These are phyloP conservation scores for Theobroma cacao DNA, from an alignment of 345 rosid species.

Conservation along the genomic window DNA sequence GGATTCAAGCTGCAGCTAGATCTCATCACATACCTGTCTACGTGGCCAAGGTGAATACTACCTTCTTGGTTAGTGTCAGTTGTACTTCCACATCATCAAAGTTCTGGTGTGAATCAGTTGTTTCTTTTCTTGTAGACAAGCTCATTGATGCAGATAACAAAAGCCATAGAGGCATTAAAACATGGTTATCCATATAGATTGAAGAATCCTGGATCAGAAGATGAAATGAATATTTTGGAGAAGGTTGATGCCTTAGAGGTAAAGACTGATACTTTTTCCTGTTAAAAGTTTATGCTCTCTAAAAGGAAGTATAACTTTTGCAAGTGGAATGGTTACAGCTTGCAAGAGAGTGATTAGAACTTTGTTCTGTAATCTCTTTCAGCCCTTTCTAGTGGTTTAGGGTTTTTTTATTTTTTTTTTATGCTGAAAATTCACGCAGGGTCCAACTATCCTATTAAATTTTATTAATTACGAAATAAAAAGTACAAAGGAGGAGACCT, in stretches of 20 bases:
- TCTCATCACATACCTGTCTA: slow-evolving; percentile 68
- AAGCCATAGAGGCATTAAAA: slow-evolving; percentile 51
- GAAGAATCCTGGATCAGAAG: slow-evolving; percentile 48
- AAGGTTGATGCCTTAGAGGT: slow-evolving; percentile 88
- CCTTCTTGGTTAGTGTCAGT: neutral
- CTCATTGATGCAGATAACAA: slow-evolving; percentile 72
- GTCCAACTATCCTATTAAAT: too few relatives aligned
- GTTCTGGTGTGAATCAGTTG: neutral
- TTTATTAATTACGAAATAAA: too few relatives aligned
- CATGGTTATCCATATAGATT: slow-evolving; percentile 47
- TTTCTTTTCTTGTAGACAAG: slow-evolving; percentile 56
- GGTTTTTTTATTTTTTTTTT: too few relatives aligned
- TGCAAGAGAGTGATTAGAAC: neutral
- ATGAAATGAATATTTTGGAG: slow-evolving; percentile 47
- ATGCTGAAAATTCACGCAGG: too few relatives aligned
- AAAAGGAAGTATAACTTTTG: neutral
- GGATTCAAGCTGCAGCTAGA: slow-evolving; percentile 69
- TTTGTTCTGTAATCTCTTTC: neutral
- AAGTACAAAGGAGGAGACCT: too few relatives aligned
- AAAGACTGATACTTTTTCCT: neutral
- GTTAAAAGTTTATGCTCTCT: neutral
- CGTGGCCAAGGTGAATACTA: slow-evolving; percentile 57
- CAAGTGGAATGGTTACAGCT: neutral
- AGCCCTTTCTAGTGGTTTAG: neutral
- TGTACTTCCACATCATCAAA: neutral